phyloP scores from a whole-genome alignment of 176 grass and related monocot genomes.

The Carex kokanica region DNA sequence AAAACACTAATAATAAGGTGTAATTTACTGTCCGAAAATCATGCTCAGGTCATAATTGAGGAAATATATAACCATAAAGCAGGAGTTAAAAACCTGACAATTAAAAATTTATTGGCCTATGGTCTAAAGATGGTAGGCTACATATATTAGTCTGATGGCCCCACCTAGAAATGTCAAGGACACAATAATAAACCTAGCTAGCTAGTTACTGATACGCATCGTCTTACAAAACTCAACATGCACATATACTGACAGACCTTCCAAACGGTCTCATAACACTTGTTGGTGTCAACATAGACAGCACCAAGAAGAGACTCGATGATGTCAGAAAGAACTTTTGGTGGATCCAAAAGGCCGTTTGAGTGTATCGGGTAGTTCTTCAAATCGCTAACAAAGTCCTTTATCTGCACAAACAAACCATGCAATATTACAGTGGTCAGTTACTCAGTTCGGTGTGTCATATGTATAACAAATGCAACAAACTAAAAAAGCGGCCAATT shows the following conservation, averaged over 20 bases:
- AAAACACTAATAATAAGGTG: not conserved
- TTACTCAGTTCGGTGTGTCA: not conserved
- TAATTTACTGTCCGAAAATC: no score
- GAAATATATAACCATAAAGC: not conserved
- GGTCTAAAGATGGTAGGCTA: not conserved
- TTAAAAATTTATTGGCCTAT: not conserved
- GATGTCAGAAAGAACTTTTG: conserved; percentile 55
- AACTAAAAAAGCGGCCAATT: no score
- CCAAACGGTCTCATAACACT: conserved; percentile 47
- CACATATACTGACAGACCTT: conserved; percentile 29
- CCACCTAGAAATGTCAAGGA: not conserved
- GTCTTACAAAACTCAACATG: not conserved
- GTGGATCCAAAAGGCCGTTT: conserved; percentile 59
- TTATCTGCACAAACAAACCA: conserved; percentile 35
- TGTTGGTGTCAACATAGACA: conserved; percentile 47
- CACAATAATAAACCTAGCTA: not conserved
- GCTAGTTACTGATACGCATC: not conserved
- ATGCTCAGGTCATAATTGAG: not conserved
- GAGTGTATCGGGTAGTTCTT: conserved; percentile 44
- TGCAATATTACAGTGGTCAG: not conserved
- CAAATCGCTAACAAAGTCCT: conserved; percentile 50
- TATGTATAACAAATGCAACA: not conserved
- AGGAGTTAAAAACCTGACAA: not conserved
- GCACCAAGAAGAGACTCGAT: conserved; percentile 71
- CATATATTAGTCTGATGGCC: not conserved